These are phyloP conservation scores for Aspergillus luchuensis DNA, from an alignment of 2,329 filamentous ascomycete genomes.

Conservation along the genomic window DNA sequence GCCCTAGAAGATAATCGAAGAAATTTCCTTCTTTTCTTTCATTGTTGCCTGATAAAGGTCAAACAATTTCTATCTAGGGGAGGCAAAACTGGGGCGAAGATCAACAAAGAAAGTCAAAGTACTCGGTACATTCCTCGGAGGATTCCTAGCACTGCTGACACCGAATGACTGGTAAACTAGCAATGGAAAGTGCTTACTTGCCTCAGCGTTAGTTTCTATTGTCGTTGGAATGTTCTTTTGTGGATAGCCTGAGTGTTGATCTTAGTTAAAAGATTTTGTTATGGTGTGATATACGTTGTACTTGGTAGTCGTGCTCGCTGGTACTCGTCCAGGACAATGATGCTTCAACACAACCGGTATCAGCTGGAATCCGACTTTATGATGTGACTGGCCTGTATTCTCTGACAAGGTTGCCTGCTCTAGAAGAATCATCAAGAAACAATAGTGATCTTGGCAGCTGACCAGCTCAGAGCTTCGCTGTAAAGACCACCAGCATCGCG, in stretches of 20 bases:
- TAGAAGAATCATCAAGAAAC: too few relatives aligned
- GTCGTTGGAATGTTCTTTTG: conserved; percentile 13
- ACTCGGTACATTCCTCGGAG: conserved; percentile 22
- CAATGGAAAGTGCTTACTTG: not conserved
- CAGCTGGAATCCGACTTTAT: not conserved
- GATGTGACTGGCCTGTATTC: too few relatives aligned
- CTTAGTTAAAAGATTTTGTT: not conserved
- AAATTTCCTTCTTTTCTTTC: not conserved
- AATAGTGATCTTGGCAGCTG: not conserved
- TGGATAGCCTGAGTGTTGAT: not conserved
- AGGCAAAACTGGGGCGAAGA: not conserved
- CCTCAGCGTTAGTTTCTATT: conserved; percentile 3
- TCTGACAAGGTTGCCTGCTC: not conserved
- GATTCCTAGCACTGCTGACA: conserved; percentile 10
- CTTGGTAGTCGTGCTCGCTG: too few relatives aligned
- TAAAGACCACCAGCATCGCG: not conserved
- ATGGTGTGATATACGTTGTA: not conserved
- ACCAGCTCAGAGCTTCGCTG: not conserved
- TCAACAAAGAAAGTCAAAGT: conserved; percentile 19
- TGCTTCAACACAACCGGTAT: not conserved
- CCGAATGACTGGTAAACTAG: not conserved
- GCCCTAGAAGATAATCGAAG: not conserved
- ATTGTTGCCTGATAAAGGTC: not conserved
- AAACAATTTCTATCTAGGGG: not conserved
- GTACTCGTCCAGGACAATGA: not conserved